A percentile compares a stretch with the other conserved stretches of the same genome.
These are phyloP conservation scores for Dichomitus squalens DNA, from an alignment of 1,284 basidiomycete genomes.

Conservation along the genomic window DNA sequence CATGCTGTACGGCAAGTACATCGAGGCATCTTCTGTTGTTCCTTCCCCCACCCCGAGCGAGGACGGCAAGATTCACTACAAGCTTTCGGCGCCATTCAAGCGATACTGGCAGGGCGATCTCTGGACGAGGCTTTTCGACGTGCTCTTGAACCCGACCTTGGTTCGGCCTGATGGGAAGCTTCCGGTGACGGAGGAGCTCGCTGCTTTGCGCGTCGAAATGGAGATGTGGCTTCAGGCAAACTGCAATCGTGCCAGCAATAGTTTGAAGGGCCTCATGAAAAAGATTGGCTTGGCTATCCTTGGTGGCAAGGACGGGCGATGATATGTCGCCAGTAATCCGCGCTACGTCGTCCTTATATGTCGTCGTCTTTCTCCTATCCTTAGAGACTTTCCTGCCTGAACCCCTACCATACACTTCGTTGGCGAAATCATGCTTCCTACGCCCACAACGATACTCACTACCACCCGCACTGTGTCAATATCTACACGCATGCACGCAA, in stretches of 20 bases:
- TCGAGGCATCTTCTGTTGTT: conserved; percentile 67
- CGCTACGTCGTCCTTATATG: neutral
- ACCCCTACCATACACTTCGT: neutral
- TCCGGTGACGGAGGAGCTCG: conserved; percentile 75
- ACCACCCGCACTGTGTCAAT: neutral
- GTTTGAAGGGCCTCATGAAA: conserved; percentile 81
- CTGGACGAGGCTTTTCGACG: conserved; percentile 86
- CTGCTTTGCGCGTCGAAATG: conserved; percentile 74
- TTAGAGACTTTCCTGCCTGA: neutral
- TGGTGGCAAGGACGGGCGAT: conserved; percentile 24
- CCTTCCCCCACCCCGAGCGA: conserved; percentile 36
- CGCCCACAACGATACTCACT: conserved; percentile 3
- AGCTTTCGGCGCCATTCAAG: conserved; percentile 80
- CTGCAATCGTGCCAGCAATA: conserved; percentile 87
- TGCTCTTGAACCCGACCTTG: conserved; percentile 79
- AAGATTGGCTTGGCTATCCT: conserved; percentile 60
- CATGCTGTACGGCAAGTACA: conserved; percentile 96
- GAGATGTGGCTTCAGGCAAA: conserved; percentile 83
- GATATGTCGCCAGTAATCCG: neutral
- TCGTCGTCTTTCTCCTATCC: neutral
- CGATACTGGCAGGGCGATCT: conserved; percentile 94
- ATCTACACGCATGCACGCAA: neutral
- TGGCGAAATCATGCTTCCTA: conserved; percentile 8
- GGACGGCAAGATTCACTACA: conserved; percentile 47
- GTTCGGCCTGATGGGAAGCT: conserved; percentile 56